phyloP scores from a whole-genome alignment of 1,284 basidiomycete genomes.

The Xanthoconium separans region DNA sequence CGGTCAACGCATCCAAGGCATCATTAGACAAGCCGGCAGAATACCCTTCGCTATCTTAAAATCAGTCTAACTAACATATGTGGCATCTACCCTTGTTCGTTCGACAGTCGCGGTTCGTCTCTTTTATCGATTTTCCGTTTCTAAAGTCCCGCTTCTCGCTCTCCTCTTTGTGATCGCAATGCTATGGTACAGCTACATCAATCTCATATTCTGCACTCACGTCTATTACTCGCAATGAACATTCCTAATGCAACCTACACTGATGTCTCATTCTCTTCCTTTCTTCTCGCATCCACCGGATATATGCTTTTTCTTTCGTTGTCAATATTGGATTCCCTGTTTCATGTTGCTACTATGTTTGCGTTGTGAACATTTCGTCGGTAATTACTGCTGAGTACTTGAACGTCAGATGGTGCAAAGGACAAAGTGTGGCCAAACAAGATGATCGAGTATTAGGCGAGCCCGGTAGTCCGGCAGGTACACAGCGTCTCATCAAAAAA shows the following conservation, averaged over 20 bases:
- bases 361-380: conserved; percentile 10
- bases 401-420: too few species aligned
- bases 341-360: conserved; percentile 17
- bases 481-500: conserved; percentile 12
- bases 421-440: conserved; percentile 32
- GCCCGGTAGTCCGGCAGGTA: conserved; percentile 1
- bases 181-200: conserved; percentile 40
- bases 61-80: conserved; percentile 17
- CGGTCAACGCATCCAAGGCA: conserved; percentile 24
- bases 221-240: conserved; percentile 36
- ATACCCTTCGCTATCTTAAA: conserved; percentile 30
- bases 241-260: conserved; percentile 38
- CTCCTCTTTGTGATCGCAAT: conserved; percentile 32
- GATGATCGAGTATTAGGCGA: not conserved
- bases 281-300: conserved; percentile 20
- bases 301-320: conserved; percentile 28
- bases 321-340: conserved; percentile 30
- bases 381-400: not conserved
- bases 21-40: conserved; percentile 31
- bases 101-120: conserved; percentile 11
- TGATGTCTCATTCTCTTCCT: conserved; percentile 12
- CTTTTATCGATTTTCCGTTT: conserved; percentile 7
- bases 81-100: not conserved
- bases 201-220: conserved; percentile 32
- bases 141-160: conserved; percentile 9